phyloP scores from a whole-genome alignment of 2,329 filamentous ascomycete genomes.

The Ascosphaera apis region DNA sequence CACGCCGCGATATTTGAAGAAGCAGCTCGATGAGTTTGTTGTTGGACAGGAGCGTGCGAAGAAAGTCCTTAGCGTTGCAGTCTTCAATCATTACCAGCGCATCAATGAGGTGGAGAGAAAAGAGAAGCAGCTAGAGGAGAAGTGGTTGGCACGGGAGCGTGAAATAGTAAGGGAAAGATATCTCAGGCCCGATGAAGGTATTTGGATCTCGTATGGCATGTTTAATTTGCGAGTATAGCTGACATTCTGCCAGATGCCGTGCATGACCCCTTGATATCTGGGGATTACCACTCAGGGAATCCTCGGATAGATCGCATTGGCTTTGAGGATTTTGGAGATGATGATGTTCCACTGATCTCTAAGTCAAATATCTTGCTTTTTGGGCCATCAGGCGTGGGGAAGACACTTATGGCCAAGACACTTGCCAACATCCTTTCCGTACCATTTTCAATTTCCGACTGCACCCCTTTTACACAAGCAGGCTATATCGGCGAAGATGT shows the following conservation, averaged over 20 bases:
- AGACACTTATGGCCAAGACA: conserved; percentile 82
- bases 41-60: conserved; percentile 85
- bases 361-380: conserved; percentile 87
- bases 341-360: conserved; percentile 34
- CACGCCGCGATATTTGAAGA: conserved; percentile 49
- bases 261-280: not conserved
- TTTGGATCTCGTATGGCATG: not conserved
- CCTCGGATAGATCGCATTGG: not conserved
- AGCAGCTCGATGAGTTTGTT: conserved; percentile 83
- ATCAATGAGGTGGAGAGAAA: conserved; percentile 53
- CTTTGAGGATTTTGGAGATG: conserved; percentile 3
- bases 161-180: not conserved
- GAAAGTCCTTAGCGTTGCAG: conserved; percentile 74
- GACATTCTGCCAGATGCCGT: not conserved
- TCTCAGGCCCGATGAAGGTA: not conserved
- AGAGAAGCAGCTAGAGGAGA: conserved; percentile 51
- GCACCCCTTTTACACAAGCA: conserved; percentile 85
- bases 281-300: not conserved
- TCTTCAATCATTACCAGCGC: conserved; percentile 92
- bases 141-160: conserved; percentile 42
- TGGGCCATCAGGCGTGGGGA: conserved; percentile 83
- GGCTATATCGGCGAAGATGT: conserved; percentile 96
- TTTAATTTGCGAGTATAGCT: not conserved
- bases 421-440: conserved; percentile 82
- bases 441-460: conserved; percentile 87